These are phyloP conservation scores for Amanita subjunquillea DNA, from an alignment of 768 basidiomycete species.

Conservation along the genomic window DNA sequence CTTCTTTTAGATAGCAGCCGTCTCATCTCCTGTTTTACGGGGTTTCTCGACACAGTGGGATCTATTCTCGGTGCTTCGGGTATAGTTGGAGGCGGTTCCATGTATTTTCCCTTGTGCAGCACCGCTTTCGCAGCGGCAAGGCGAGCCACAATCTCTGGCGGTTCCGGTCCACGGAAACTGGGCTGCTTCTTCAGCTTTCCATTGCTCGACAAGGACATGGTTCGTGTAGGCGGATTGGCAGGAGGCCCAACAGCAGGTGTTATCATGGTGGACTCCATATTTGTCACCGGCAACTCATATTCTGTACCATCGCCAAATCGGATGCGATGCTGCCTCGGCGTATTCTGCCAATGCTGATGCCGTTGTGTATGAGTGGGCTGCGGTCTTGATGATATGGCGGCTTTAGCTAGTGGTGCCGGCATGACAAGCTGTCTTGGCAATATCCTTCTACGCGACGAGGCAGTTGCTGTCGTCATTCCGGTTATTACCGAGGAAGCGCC, in stretches of 20 bases:
- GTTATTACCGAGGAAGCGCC: background rate
- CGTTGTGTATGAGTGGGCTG: background rate
- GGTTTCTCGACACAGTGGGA: background rate
- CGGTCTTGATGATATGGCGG: background rate
- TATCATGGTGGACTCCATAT: background rate
- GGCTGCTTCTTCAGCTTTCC: conserved; percentile 2
- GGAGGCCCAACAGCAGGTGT: background rate
- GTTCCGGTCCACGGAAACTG: conserved; percentile 4
- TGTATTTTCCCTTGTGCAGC: conserved; percentile 1
- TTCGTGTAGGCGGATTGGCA: background rate
- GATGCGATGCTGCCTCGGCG: conserved; percentile 1
- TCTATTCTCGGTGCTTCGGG: conserved; percentile 1
- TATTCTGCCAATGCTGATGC: background rate
- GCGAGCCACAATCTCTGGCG: conserved; percentile 3
- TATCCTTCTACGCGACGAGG: conserved; percentile 20
- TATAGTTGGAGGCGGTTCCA: conserved; percentile 5
- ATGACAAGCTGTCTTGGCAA: conserved; percentile 63
- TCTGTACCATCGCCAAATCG: conserved; percentile 4
- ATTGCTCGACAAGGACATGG: background rate
- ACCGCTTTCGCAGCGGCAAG: background rate
- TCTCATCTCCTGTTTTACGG: conserved; percentile 3
- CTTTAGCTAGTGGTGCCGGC: conserved; percentile 50
- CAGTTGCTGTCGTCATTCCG: background rate
- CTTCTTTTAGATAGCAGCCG: conserved; percentile 8
- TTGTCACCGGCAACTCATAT: conserved; percentile 2